Conservation (phyloP, 2,329 filamentous ascomycete species). For the Orbilia blumenaviensis region DNA sequence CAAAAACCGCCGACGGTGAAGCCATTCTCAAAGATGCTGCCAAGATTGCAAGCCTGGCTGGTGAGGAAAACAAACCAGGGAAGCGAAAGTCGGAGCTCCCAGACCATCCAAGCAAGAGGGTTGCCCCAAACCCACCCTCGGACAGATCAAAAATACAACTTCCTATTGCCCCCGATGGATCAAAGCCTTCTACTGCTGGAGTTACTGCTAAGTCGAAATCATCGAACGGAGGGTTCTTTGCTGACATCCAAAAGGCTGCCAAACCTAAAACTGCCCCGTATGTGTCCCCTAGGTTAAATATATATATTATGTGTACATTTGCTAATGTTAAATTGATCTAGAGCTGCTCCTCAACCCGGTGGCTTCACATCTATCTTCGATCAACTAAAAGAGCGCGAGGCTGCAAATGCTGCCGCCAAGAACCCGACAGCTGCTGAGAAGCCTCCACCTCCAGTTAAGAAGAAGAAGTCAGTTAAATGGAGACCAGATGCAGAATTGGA, state of each 20-base stretch:
- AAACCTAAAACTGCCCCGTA: conserved; percentile 47
- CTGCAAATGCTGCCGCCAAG: conserved; percentile 45
- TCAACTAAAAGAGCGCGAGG: conserved; percentile 48
- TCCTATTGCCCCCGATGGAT: conserved; percentile 41
- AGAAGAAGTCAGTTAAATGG: conserved; percentile 53
- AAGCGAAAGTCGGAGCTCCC: conserved; percentile 43
- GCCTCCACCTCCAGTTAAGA: conserved; percentile 38
- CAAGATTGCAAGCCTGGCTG: conserved; percentile 36
- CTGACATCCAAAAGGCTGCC: conserved; percentile 48
- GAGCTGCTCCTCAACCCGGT: conserved; percentile 41
- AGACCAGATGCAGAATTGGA: conserved; percentile 42
- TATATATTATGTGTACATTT: not conserved
- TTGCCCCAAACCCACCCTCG: conserved; percentile 37
- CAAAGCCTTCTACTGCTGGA: not conserved
- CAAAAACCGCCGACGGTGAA: conserved; percentile 37
- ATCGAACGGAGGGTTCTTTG: conserved; percentile 47
- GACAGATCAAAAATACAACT: conserved; percentile 49
- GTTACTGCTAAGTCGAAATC: conserved; percentile 31
- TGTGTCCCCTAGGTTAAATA: not conserved
- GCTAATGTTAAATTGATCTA: not conserved
- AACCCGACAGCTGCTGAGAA: conserved; percentile 32
- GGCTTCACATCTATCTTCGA: conserved; percentile 53
- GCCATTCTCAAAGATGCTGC: conserved; percentile 45
- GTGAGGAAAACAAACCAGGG: conserved; percentile 31
- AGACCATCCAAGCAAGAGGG: conserved; percentile 37